phyloP scores from a whole-genome alignment of 352 stramenopile species.

The Pythium phragmiticola region DNA sequence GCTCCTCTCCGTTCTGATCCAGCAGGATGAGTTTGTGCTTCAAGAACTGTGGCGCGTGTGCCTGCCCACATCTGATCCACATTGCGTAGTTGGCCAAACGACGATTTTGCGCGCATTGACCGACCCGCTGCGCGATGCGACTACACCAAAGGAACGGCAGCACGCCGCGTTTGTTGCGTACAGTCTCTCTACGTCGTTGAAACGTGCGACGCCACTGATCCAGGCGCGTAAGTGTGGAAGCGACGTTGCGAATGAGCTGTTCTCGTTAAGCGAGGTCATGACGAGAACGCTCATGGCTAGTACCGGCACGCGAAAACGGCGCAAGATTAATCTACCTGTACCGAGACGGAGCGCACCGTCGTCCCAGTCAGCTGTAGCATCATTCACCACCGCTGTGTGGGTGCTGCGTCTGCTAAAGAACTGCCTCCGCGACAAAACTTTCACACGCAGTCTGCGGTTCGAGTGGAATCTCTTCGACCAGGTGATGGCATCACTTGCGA shows the following conservation, averaged over 20 bases:
- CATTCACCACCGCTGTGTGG: slow-evolving; percentile 15
- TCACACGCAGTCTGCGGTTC: background rate
- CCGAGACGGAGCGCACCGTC: slow-evolving; percentile 7
- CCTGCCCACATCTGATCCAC: background rate
- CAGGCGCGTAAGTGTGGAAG: no score
- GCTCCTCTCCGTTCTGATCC: slow-evolving; percentile 8
- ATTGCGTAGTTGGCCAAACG: background rate
- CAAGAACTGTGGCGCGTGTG: slow-evolving; percentile 17
- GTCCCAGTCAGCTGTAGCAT: background rate
- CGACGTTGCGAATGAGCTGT: background rate
- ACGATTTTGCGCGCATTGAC: slow-evolving; percentile 9
- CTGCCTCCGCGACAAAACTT: slow-evolving; percentile 16
- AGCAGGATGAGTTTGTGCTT: slow-evolving; percentile 3
- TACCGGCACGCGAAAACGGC: background rate
- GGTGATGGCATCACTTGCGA: slow-evolving; percentile 16
- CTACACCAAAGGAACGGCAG: background rate
- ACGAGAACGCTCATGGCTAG: slow-evolving; percentile 4
- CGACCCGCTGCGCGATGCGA: slow-evolving; percentile 3
- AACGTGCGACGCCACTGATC: background rate
- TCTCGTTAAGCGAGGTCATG: slow-evolving; percentile 1
- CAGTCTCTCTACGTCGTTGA: slow-evolving; percentile 4
- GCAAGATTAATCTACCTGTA: background rate
- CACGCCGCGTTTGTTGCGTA: no score
- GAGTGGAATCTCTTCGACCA: slow-evolving; percentile 24
- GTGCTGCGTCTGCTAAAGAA: slow-evolving; percentile 10